These are phyloP conservation scores for Sporothrix curviconia DNA, from an alignment of 2,329 filamentous ascomycete genomes.

Conservation along the genomic window DNA sequence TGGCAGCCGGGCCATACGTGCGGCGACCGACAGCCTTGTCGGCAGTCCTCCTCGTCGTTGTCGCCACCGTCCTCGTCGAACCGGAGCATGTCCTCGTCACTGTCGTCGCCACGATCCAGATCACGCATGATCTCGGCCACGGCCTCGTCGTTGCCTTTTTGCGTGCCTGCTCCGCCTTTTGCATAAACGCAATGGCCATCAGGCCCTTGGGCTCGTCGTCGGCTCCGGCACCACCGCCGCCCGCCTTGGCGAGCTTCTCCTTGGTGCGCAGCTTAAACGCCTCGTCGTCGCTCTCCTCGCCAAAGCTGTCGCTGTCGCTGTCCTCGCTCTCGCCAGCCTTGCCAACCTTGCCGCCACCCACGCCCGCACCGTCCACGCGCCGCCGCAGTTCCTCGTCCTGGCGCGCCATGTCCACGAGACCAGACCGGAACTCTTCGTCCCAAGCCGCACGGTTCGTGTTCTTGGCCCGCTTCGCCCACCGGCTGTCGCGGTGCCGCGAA, in stretches of 20 bases:
- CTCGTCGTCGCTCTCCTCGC: conserved; percentile 49
- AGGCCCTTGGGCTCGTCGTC: conserved; percentile 56
- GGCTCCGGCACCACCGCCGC: conserved; percentile 37
- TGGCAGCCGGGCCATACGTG: conserved; percentile 14
- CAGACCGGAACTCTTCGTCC: conserved; percentile 79
- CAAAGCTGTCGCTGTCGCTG: conserved; percentile 46
- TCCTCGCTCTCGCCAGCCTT: conserved; percentile 35
- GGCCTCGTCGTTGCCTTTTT: conserved; percentile 75
- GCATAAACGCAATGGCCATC: conserved; percentile 90
- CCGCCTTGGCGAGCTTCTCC: conserved; percentile 38
- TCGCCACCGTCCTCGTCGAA: conserved; percentile 2
- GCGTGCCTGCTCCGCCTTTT: conserved; percentile 71
- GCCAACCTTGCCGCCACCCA: conserved; percentile 22
- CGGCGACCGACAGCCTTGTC: conserved; percentile 18
- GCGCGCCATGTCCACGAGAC: conserved; percentile 72
- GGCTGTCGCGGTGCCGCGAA: conserved; percentile 77
- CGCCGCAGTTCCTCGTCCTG: conserved; percentile 75
- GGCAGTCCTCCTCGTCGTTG: background rate
- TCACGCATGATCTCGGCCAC: conserved; percentile 64
- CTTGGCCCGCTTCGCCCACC: conserved; percentile 82
- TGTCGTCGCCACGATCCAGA: conserved; percentile 59
- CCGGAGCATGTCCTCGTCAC: conserved; percentile 66
- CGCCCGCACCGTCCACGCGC: conserved; percentile 65
- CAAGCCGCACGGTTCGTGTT: conserved; percentile 73
- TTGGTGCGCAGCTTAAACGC: conserved; percentile 44